Evolutionary conservation across 345 rosid species (phyloP), one percentile per base, ranked within the genome.

Genomic region (Raphanus sativus): DNA sequence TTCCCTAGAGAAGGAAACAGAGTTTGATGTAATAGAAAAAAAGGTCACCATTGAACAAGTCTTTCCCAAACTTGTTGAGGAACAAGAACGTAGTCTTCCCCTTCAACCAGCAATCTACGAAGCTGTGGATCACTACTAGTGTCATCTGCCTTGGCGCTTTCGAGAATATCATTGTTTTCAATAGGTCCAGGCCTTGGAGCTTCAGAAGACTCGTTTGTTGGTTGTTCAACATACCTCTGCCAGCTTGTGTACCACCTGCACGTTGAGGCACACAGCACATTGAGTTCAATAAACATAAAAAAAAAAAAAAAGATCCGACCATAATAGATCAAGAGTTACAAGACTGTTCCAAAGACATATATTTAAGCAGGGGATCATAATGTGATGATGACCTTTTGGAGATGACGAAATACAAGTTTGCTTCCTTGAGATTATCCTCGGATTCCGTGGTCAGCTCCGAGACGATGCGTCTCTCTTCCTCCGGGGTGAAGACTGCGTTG

Each of bases 11-110:
- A 64, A 25, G 0, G 0, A 54, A n/a, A 65, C 28, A 40, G n/a
- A 67, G 8, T 11, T 45, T 32, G 45, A 12, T 74, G 10, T 6
- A 70, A 34, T 5, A 78, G 6, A 67, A 10, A 63, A 78, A 73
- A 38, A 28, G 30, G 10, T 34, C 40, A 36, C 48, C 48, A 40
- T 40, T 10, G 13, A 40, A 40, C 12, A 40, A 40, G 48, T 8
- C 4, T 40, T 0, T 40, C 9, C 48, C 48, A 40, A 40, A 40
- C 48, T 3, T 0, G 48, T 40, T 40, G 48, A 40, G 48, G 12
- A 40, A 40, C 4, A 10, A 40, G 48, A 40, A 40, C 13, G 48
- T 40, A 40, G 9, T 11, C 48, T 40, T 40, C 12, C 13, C 9
- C 48, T 40, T 40, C 12, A 40, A 11, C 48, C 48, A 40, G 48